Evolutionary conservation across 2,329 filamentous ascomycete genomes (phyloP), one percentile per base, ranked within the genome.

Genomic region (Neofusicoccum ribis): DNA sequence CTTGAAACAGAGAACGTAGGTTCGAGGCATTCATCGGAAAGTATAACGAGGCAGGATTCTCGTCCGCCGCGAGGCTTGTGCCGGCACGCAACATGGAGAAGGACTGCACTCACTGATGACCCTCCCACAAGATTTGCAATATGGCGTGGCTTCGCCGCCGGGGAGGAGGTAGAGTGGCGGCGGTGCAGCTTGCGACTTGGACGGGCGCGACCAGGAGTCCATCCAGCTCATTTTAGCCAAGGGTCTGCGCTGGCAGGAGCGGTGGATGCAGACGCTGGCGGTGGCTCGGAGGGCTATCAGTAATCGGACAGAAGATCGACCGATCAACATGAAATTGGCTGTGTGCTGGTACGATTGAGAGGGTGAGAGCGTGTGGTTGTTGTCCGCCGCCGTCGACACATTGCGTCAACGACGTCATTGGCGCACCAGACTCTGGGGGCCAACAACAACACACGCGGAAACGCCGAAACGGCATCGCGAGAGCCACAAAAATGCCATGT

Each of bases 121-220:
- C 46, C 85, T 79, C 0, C 86, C 85, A 68, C 85, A 88, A 12
- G 82, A 82, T 67, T 82, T 81, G 68, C 85, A 87, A 71, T 88
- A 88, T 0, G 82, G 81, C 0, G 82, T 82, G 31, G 77, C 72
- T 54, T 84, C 83, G 49, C 80, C 79, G 2, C 79, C 72, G 1
- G 76, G 71, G 0, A 77, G 77, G 31, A 88, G 77, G 69, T 88
- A 88, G 56, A 83, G 81, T 0, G 85, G 86, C 9, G 83, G 81
- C 11, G 85, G 85, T 1, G 76, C 77, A 39, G 78, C 72, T 39
- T 76, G 71, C 50, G 74, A 72, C 67, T 82, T 81, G 43, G 72
- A 73, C 1, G 79, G 79, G 12, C 80, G 76, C 2, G 78, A 80
- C 78, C 80, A 83, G 3, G 78, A 80, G 72, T 82, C 81, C 81